phyloP scores from a whole-genome alignment of 2,329 filamentous ascomycete genomes.

The Stagonosporopsis rhizophila region DNA sequence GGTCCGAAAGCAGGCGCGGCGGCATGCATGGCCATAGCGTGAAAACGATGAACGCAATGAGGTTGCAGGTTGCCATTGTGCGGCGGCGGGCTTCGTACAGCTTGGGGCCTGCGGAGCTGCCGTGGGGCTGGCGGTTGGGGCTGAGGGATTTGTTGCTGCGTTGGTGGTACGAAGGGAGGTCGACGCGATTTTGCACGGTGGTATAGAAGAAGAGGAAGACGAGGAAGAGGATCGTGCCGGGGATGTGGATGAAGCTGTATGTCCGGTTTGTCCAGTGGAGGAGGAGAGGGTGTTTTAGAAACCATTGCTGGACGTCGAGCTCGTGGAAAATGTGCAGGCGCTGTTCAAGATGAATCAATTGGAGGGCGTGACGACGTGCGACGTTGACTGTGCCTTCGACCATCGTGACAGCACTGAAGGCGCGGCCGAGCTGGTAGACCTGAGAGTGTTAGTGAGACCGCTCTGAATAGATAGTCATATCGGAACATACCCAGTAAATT shows the following conservation, averaged over 20 bases:
- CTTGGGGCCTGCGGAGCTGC: slow-evolving; percentile 56
- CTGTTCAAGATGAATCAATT: slow-evolving; percentile 72
- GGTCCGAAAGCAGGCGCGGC: slow-evolving; percentile 63
- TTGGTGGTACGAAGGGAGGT: slow-evolving; percentile 51
- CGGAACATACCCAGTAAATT: slow-evolving; percentile 72
- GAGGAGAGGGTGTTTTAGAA: slow-evolving; percentile 61
- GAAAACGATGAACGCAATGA: slow-evolving; percentile 66
- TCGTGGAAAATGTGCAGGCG: slow-evolving; percentile 70
- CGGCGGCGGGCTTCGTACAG: slow-evolving; percentile 63
- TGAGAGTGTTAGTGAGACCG: slow-evolving; percentile 40
- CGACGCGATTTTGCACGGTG: slow-evolving; percentile 64
- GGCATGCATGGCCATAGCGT: slow-evolving; percentile 68
- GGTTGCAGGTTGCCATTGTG: slow-evolving; percentile 65
- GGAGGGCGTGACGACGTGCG: slow-evolving; percentile 71
- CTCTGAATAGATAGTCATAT: background rate
- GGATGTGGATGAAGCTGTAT: slow-evolving; percentile 81
- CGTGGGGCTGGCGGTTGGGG: slow-evolving; percentile 19
- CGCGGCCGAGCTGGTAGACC: slow-evolving; percentile 78
- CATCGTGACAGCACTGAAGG: slow-evolving; percentile 73
- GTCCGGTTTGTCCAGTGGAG: slow-evolving; percentile 75
- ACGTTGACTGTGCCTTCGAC: slow-evolving; percentile 72
- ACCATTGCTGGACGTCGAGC: slow-evolving; percentile 65
- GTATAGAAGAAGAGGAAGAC: slow-evolving; percentile 74
- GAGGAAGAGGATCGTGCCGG: slow-evolving; percentile 74
- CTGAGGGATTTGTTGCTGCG: slow-evolving; percentile 35